Base-by-base conservation (phyloP, 805 yeast species). In the Henningerozyma blattae region DNA sequence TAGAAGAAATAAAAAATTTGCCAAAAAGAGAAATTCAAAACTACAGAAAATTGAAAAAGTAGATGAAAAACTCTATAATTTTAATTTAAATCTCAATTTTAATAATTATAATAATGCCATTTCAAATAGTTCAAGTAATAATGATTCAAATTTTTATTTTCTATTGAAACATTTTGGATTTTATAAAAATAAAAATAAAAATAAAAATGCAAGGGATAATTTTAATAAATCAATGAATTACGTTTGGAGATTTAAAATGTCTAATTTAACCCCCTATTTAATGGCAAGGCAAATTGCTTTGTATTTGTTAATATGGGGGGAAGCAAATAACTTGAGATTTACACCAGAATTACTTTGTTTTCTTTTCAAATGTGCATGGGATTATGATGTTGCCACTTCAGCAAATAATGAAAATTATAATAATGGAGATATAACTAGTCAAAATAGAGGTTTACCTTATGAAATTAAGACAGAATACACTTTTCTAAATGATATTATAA, bases 261-360 rank as follows among this genome's bases (percentile, higher is more conserved):
- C 64, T 42, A 52, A 52, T 22, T 62, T 67, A 36, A 51, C 72
- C 0, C 70, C 72, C 3, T 58, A 54, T 20, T 83, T 81, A 42
- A 71, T 79, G 58, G 68, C 75, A 3, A 64, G 72, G 36, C 94
- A 85, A 41, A 43, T 85, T 14, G 73, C 82, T 0, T 55, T 85
- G 6, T 86, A 76, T 47, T 62, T 85, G 10, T 53, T 82, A 35
- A 71, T 83, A 41, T 85, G 95, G 95, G 93, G 94, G 1, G 95
- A 85, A 51, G 85, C 94, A 0, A 83, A 81, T 48, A 86, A 83
- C 45, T 51, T 85, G 3, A 65, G 95, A 41, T 85, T 81, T 46
- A 77, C 85, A 75, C 95, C 95, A 0, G 95, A 85, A 50, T 83
- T 94, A 46, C 51, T 85, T 16, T 83, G 93, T 40, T 85, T 86